These are phyloP conservation scores for Botrytis paeoniae DNA, from an alignment of 2,329 filamentous ascomycete species.

Conservation along the genomic window DNA sequence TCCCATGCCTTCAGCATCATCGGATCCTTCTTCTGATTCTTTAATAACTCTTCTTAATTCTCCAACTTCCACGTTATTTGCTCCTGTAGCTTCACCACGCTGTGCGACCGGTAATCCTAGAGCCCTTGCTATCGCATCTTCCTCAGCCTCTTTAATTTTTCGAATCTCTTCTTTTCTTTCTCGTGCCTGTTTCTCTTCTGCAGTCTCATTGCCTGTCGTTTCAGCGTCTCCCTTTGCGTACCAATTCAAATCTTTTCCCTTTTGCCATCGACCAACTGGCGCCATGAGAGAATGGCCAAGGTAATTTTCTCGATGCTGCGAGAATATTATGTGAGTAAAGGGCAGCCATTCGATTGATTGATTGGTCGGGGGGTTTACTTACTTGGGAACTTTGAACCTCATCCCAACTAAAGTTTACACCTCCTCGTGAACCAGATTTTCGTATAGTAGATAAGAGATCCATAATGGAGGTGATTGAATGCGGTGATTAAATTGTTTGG, in stretches of 20 bases:
- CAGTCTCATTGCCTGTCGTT: slow-evolving; percentile 54
- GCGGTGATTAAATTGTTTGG: not conserved
- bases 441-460: slow-evolving; percentile 90
- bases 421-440: slow-evolving; percentile 86
- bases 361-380: not conserved
- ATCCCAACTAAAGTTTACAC: slow-evolving; percentile 95
- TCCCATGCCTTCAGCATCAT: slow-evolving; percentile 35
- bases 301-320: slow-evolving; percentile 76
- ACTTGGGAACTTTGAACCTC: slow-evolving; percentile 77
- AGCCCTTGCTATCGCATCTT: slow-evolving; percentile 82
- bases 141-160: slow-evolving; percentile 84
- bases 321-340: not conserved
- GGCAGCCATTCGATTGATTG: not conserved
- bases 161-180: slow-evolving; percentile 74
- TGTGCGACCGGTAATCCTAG: slow-evolving; percentile 73
- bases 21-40: slow-evolving; percentile 43
- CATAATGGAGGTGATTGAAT: slow-evolving; percentile 51
- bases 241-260: slow-evolving; percentile 60
- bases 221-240: slow-evolving; percentile 57
- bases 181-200: slow-evolving; percentile 55
- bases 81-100: slow-evolving; percentile 50
- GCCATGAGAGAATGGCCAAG: slow-evolving; percentile 74
- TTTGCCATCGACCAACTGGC: slow-evolving; percentile 71
- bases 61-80: slow-evolving; percentile 67
- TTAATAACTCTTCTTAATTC: slow-evolving; percentile 55